These are phyloP conservation scores for Solanum tarijense DNA, from an alignment of 257 asterid species.

Conservation along the genomic window DNA sequence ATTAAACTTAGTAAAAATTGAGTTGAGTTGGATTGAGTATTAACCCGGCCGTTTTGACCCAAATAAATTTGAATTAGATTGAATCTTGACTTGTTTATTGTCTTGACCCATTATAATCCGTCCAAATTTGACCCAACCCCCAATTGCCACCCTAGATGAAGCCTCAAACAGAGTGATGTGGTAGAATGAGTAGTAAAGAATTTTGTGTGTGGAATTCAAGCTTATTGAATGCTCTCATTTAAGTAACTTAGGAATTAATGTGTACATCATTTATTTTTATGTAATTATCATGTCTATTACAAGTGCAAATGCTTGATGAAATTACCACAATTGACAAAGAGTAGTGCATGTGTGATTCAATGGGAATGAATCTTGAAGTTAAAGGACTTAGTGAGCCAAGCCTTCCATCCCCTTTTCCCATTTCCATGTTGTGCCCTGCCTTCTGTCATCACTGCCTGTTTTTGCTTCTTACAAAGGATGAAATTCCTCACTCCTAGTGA, in stretches of 20 bases:
- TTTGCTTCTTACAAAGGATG: conserved; percentile 39
- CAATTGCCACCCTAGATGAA: background rate
- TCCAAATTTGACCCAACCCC: background rate
- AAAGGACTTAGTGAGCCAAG: conserved; percentile 49
- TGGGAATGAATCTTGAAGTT: conserved; percentile 24
- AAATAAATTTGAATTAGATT: too few relatives aligned
- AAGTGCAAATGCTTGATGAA: background rate
- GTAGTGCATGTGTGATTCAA: background rate
- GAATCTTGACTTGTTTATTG: too few relatives aligned
- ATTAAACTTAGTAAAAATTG: too few relatives aligned
- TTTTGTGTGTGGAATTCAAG: background rate
- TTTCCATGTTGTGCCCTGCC: conserved; percentile 12
- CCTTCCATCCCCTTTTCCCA: conserved; percentile 24
- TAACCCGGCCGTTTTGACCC: background rate
- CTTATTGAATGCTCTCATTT: background rate
- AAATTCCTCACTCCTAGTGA: conserved; percentile 39
- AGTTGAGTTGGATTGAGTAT: too few relatives aligned
- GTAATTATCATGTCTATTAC: background rate
- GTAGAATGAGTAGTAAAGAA: background rate
- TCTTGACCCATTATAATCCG: background rate
- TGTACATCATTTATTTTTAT: background rate
- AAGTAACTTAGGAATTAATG: background rate
- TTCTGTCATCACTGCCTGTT: conserved; percentile 13
- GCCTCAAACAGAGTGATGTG: background rate
- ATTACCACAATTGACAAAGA: background rate